Evolutionary conservation across 768 basidiomycete species (phyloP).

Genomic region (Glaciozyma martinii): DNA sequence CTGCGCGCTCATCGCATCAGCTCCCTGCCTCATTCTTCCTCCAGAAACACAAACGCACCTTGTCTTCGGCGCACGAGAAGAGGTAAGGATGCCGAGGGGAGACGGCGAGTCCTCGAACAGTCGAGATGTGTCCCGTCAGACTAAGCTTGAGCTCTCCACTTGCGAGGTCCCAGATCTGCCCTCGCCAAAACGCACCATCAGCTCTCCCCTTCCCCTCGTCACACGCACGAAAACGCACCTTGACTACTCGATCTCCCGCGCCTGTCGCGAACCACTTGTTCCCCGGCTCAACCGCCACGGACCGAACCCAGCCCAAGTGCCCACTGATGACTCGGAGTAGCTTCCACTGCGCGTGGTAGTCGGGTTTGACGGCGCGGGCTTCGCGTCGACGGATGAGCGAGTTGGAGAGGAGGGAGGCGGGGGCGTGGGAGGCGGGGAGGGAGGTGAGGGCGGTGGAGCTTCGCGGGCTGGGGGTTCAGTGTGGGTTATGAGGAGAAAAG

Average conservation of each 20-base stretch:
- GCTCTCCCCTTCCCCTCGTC: background rate
- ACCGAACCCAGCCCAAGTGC: conserved; percentile 94
- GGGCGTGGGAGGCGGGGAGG: conserved; percentile 24
- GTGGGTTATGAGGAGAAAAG: accelerated
- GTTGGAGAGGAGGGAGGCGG: conserved; percentile 56
- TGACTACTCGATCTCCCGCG: conserved; percentile 94
- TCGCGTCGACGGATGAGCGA: conserved; percentile 89
- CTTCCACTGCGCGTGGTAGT: conserved; percentile 94
- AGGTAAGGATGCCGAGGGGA: conserved; percentile 89
- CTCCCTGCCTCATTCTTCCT: background rate
- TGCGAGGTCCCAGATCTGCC: conserved; percentile 85
- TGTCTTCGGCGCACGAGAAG: conserved; percentile 96
- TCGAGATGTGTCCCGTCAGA: conserved; percentile 93
- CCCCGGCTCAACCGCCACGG: conserved; percentile 91
- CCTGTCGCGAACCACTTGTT: conserved; percentile 99
- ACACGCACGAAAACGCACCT: conserved; percentile 39
- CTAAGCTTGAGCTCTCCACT: conserved; percentile 95
- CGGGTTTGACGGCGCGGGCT: conserved; percentile 84
- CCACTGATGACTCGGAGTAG: conserved; percentile 93
- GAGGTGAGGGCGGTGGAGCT: conserved; percentile 27
- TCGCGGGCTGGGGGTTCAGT: background rate
- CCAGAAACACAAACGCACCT: conserved; percentile 48
- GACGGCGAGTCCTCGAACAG: conserved; percentile 87
- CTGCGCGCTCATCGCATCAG: conserved; percentile 42
- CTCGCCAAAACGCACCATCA: background rate